Evolutionary conservation across 176 grass and related monocot genomes (phyloP).

Genomic region (Musa schizocarpa): DNA sequence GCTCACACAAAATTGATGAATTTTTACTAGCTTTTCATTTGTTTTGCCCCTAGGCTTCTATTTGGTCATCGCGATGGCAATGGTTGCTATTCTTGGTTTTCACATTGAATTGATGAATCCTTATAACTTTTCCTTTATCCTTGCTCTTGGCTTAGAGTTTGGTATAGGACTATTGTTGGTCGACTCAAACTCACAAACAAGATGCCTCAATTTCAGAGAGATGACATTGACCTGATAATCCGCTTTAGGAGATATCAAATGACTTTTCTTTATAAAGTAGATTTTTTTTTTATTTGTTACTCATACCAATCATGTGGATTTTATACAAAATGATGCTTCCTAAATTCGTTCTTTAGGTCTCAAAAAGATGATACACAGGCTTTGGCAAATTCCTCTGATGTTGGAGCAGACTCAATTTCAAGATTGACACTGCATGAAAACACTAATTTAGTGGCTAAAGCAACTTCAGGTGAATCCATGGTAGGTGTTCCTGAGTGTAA

Average conservation of each 20-base stretch:
- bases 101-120: not conserved
- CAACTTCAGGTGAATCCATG: constrained; percentile 21
- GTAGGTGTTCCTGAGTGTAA: constrained; percentile 51
- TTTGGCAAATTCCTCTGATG: constrained; percentile 12
- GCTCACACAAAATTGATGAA: not conserved
- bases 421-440: constrained; percentile 54
- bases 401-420: constrained; percentile 51
- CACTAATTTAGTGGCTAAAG: constrained; percentile 22
- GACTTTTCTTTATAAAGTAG: not conserved
- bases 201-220: not conserved
- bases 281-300: not conserved
- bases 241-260: not conserved
- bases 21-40: not conserved
- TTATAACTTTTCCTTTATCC: not conserved
- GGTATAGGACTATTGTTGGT: not conserved
- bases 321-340: constrained; percentile 9
- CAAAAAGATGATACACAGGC: constrained; percentile 24
- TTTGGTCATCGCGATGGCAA: not conserved
- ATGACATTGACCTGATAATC: not conserved
- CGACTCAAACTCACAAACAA: not conserved
- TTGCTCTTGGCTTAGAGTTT: not conserved
- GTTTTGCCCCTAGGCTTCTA: not conserved
- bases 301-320: not conserved
- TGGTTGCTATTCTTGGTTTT: not conserved
- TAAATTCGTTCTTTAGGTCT: constrained; percentile 31